Percentiles rank a stretch among this genome's conserved stretches.
Conservation (phyloP, 495 filamentous ascomycete genomes). For the Aspergillus campestris region DNA sequence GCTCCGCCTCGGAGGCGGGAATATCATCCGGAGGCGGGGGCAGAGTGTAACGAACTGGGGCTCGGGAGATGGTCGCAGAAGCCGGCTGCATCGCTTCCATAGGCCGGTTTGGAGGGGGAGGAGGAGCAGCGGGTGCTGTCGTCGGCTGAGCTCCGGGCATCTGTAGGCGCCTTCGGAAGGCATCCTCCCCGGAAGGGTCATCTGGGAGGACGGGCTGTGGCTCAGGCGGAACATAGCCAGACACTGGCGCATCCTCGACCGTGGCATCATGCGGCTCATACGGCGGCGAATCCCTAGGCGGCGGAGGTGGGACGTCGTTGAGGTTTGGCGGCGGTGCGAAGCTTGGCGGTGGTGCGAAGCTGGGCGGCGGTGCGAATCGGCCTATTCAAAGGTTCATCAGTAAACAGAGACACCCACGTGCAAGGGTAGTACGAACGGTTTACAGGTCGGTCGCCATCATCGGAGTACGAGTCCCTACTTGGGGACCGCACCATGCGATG, state of each 20-base stretch:
- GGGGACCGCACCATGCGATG: constrained; percentile 50
- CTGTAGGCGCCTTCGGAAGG: constrained; percentile 54
- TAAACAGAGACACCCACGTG: not conserved
- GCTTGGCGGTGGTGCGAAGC: constrained; percentile 65
- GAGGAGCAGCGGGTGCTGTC: constrained; percentile 23
- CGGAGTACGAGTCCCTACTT: constrained; percentile 50
- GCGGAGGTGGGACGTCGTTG: constrained; percentile 28
- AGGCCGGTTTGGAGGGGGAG: constrained; percentile 25
- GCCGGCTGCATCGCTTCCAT: constrained; percentile 33
- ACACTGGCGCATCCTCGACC: constrained; percentile 5
- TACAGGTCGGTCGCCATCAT: constrained; percentile 40
- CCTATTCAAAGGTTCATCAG: constrained; percentile 30
- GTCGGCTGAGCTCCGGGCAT: constrained; percentile 24
- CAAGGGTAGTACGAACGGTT: constrained; percentile 37
- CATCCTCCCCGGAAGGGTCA: constrained; percentile 58
- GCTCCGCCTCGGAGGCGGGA: constrained; percentile 47
- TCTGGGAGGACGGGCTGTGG: constrained; percentile 33
- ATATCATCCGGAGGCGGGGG: constrained; percentile 51
- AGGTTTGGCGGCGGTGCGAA: constrained; percentile 65
- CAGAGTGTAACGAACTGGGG: constrained; percentile 74
- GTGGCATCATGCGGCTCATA: constrained; percentile 20
- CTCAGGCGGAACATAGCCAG: constrained; percentile 16
- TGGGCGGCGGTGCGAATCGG: constrained; percentile 64
- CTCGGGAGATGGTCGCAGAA: constrained; percentile 65
- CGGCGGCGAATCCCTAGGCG: constrained; percentile 19